Base-by-base conservation (phyloP, 2,329 filamentous ascomycete species). In the Cryphonectria japonica region DNA sequence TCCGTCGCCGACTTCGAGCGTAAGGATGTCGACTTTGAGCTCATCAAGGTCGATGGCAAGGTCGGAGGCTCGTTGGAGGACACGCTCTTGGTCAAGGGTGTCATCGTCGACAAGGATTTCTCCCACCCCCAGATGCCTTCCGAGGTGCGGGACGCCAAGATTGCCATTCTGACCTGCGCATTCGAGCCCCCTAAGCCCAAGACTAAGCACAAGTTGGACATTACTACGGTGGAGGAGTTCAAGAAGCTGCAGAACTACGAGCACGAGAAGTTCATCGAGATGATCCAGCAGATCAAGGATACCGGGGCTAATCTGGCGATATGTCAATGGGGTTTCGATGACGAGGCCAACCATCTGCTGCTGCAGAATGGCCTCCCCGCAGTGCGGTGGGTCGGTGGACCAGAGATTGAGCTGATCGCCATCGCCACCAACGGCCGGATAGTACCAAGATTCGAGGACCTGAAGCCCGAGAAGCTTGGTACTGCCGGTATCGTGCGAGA, bases 161-260 rank as follows among this genome's bases (percentile, higher is more conserved):
- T 99, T 79, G 96, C 96, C 76, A 99, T 99, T 78, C 85, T 99
- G 72, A 99, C 96, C 67, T 99, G 96, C 82, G 94, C 96, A 4
- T 99, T 99, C 80, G 96, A 99, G 85, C 96, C 96, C 43, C 96
- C 96, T 66, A 99, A 99, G 88, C 96, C 96, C 76, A 99, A 99
- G 89, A 99, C 96, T 64, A 99, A 99, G 89, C 96, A 99, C 85
- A 97, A 98, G 87, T 89, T 99, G 73, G 96, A 99, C 79, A 99
- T 99, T 79, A 96, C 94, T 70, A 93, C 91, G 59, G 95, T 99
- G 9, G 95, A 98, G 76, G 96, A 99, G 85, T 99, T 97, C 87
- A 98, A 97, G 87, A 96, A 97, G 84, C 85, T 99, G 75, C 96
- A 99, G 80, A 93, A 88, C 76, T 99, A 99, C 84, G 96, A 99